These are phyloP conservation scores for Coniosporium apollinis DNA, from an alignment of 495 filamentous ascomycete genomes.

Conservation along the genomic window DNA sequence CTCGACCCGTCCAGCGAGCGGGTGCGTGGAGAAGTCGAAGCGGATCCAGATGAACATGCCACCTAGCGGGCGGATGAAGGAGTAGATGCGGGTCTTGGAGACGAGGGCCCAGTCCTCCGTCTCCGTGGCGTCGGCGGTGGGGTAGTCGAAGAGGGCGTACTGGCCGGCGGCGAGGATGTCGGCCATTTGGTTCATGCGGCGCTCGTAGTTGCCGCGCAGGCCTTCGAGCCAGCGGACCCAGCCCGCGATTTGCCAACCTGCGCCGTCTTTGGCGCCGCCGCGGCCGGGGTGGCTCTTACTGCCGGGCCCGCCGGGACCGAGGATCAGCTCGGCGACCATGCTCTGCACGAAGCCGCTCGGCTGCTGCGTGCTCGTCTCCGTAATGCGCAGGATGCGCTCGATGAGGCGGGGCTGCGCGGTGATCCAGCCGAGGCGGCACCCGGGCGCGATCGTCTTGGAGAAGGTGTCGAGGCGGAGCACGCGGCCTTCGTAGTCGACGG, in stretches of 20 bases:
- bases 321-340: conserved; percentile 59
- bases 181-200: conserved; percentile 66
- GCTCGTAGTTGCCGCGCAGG: conserved; percentile 63
- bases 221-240: conserved; percentile 84
- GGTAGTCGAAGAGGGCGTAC: conserved; percentile 33
- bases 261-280: conserved; percentile 25
- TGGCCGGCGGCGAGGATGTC: conserved; percentile 46
- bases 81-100: conserved; percentile 49
- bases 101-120: conserved; percentile 47
- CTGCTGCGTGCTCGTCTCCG: conserved; percentile 59
- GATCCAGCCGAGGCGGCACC: conserved; percentile 30
- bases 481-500: conserved; percentile 64
- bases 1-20: conserved; percentile 36
- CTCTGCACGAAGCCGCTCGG: conserved; percentile 79
- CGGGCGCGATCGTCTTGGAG: conserved; percentile 29
- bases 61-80: conserved; percentile 63
- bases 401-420: conserved; percentile 50
- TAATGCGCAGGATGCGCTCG: conserved; percentile 55
- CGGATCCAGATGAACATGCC: conserved; percentile 89
- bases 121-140: conserved; percentile 21
- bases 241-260: conserved; percentile 65
- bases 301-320: conserved; percentile 39
- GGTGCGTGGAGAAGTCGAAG: conserved; percentile 51
- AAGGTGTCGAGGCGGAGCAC: conserved; percentile 45
- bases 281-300: conserved; percentile 14